Conservation (phyloP, 2,329 filamentous ascomycete genomes). For the Parascedosporium putredinis region DNA sequence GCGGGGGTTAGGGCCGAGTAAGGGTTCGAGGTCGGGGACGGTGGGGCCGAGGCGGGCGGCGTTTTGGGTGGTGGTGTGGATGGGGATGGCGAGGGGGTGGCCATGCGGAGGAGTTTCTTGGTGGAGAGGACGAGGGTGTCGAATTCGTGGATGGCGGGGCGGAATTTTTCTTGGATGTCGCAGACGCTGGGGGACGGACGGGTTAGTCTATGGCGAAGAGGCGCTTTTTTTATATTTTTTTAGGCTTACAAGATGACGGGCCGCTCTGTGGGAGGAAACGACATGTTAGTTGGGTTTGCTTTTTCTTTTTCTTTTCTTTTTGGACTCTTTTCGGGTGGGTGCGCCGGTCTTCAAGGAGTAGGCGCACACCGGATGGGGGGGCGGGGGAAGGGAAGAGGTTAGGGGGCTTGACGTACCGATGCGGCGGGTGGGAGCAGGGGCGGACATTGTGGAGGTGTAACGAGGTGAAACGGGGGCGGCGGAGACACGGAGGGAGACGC, state of each 20-base stretch:
- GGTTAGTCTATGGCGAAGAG: background rate
- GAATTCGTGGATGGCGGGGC: slow-evolving; percentile 72
- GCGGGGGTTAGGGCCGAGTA: slow-evolving; percentile 35
- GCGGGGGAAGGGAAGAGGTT: background rate
- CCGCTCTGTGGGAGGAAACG: slow-evolving; percentile 23
- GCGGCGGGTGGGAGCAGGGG: background rate
- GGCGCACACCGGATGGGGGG: no score
- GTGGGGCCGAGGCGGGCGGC: slow-evolving; percentile 68
- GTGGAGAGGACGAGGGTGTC: slow-evolving; percentile 63
- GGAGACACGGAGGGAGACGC: background rate
- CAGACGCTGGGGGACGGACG: slow-evolving; percentile 54
- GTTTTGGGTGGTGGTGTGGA: slow-evolving; percentile 82
- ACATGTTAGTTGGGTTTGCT: background rate
- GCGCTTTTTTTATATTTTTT: background rate
- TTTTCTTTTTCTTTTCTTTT: no score
- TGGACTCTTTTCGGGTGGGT: no score
- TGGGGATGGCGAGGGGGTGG: slow-evolving; percentile 60
- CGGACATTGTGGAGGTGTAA: background rate
- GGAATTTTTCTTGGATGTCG: slow-evolving; percentile 91
- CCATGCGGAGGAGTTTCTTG: slow-evolving; percentile 57
- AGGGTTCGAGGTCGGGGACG: slow-evolving; percentile 56
- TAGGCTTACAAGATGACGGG: slow-evolving; percentile 38
- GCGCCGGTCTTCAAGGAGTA: no score
- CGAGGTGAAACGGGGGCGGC: background rate
- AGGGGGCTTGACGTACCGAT: background rate